Evolutionary conservation across 2,329 filamentous ascomycete genomes (phyloP).

Genomic region (Fusarium kyushuense): DNA sequence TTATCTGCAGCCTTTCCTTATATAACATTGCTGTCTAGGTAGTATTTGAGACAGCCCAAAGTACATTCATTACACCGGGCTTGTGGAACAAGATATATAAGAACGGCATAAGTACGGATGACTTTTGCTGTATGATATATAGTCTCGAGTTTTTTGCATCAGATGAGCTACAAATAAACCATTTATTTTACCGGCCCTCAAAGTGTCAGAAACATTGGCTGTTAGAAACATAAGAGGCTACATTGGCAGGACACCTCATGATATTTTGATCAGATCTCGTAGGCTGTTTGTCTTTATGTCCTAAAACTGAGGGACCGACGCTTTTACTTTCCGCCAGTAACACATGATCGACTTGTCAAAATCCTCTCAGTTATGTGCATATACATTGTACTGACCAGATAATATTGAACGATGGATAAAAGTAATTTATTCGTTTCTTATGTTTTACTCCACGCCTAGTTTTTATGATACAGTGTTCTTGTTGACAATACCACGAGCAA

Average conservation of each 20-base stretch:
- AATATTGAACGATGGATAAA: too few relatives aligned
- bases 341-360: too few relatives aligned
- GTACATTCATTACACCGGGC: not conserved
- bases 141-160: not conserved
- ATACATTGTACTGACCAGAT: too few relatives aligned
- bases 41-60: not conserved
- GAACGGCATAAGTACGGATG: not conserved
- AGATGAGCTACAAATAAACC: not conserved
- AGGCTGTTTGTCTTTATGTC: too few relatives aligned
- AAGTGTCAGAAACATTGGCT: too few relatives aligned
- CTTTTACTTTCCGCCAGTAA: not conserved
- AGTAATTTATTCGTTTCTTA: too few relatives aligned
- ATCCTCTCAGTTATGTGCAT: not conserved
- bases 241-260: too few relatives aligned
- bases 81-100: not conserved
- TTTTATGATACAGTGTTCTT: constrained; percentile 68
- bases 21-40: not conserved
- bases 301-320: too few relatives aligned
- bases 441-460: too few relatives aligned
- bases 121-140: not conserved
- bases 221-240: too few relatives aligned
- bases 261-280: too few relatives aligned
- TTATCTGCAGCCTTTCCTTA: not conserved
- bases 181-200: not conserved
- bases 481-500: constrained; percentile 72